Base-by-base conservation (phyloP, 257 asterid genomes). In the Coffea eugenioides region DNA sequence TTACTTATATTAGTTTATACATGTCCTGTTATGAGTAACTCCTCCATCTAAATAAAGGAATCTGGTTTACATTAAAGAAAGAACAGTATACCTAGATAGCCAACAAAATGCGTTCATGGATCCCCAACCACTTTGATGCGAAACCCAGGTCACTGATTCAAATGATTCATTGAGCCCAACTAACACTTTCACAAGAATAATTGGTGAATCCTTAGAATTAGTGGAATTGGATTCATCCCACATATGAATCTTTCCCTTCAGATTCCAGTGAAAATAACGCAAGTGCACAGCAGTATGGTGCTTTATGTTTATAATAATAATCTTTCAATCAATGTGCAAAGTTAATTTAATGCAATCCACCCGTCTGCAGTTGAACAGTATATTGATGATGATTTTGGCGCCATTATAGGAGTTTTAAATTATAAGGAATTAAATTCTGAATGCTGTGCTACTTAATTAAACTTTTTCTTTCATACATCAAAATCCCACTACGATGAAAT, bases 211-310 rank as follows among this genome's bases (percentile, higher is more conserved):
- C 41, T 20, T 2, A 62, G 39, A 64, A 25, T 21, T 45, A 45
- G 21, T 70, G 56, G 74, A 70, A 70, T 41, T 70, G 57, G 74
- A 70, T 9, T 70, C 74, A 69, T 69, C 70, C 25, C 25, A 36
- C 2, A 9, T 5, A 23, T 41, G 71, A 41, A 75, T 75, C 79
- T 59, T 69, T 61, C 8, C 11, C 8, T 21, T 5, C 25, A 75
- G 70, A 75, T 57, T 75, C 57, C 1, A 16, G 49, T 69, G 73
- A 69, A 69, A 69, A 18, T 69, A 69, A 69, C 25, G 13, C 20
- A 39, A 69, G 51, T 39, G 51, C 56, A 20, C 8, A 2, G 18
- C 15, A 36, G 13, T 9, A 45, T 5, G 3, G 69, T 27, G 27
- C 27, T 27, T 27, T 27, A 27, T 64, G 69, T 23, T 43, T 45